Percentiles rank a stretch among this genome's conserved stretches.
Conservation (phyloP, 352 stramenopile species). For the Phytophthora multivora region DNA sequence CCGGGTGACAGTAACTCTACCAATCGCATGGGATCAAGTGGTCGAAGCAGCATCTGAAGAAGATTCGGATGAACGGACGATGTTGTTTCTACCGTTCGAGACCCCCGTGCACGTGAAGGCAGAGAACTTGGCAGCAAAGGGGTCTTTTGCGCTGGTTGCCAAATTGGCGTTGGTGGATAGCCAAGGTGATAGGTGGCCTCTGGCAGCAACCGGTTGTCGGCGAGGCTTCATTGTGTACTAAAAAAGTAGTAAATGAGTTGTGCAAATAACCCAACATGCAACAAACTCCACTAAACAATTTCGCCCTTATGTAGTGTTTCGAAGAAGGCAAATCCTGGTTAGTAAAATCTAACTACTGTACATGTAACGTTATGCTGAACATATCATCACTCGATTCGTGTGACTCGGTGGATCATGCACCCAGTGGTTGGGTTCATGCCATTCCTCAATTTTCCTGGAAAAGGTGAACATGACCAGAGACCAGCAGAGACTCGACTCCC, state of each 20-base stretch:
- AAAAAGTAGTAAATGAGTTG: neutral
- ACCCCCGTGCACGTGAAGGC: constrained; percentile 48
- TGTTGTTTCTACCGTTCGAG: constrained; percentile 46
- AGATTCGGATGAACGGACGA: neutral
- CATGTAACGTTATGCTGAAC: too few species aligned
- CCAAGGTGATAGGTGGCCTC: constrained; percentile 35
- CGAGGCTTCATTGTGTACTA: constrained; percentile 63
- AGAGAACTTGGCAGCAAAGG: constrained; percentile 41
- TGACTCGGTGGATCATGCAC: too few species aligned
- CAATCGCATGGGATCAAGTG: constrained; percentile 33
- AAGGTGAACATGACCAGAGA: too few species aligned
- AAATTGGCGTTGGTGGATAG: constrained; percentile 36
- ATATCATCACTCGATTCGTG: too few species aligned
- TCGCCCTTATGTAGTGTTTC: too few species aligned
- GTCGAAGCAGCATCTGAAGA: neutral
- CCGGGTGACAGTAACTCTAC: constrained; percentile 25
- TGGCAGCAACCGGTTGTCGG: constrained; percentile 45
- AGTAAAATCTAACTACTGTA: too few species aligned
- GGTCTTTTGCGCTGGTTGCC: constrained; percentile 49
- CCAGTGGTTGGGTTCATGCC: too few species aligned
- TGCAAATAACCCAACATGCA: too few species aligned
- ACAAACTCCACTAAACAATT: too few species aligned
- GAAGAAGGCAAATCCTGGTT: too few species aligned
- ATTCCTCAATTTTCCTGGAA: too few species aligned
- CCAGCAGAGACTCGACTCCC: too few species aligned